phyloP scores from a whole-genome alignment of 306 rosid species.

The Trifolium pratense region DNA sequence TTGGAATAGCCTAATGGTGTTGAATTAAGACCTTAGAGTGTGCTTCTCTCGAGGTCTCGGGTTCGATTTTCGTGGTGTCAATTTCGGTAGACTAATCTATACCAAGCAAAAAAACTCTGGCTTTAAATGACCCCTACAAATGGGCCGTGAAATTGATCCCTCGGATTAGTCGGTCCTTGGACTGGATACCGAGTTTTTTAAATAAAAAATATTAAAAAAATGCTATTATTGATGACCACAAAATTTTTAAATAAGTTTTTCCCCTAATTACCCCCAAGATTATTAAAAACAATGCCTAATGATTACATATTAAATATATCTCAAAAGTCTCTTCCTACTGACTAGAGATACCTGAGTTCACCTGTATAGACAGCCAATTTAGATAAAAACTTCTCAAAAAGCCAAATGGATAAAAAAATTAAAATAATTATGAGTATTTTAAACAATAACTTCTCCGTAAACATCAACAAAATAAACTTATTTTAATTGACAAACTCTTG shows the following conservation, averaged over 20 bases:
- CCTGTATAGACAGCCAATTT: background rate
- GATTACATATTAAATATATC: background rate
- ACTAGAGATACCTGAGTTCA: slow-evolving; percentile 7
- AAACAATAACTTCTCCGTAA: background rate
- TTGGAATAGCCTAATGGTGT: too few relatives aligned
- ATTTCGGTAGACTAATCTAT: too few relatives aligned
- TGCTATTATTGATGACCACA: background rate
- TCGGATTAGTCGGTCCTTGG: too few relatives aligned
- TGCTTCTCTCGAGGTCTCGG: too few relatives aligned
- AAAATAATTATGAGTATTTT: background rate
- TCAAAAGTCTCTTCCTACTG: background rate
- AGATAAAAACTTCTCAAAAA: background rate
- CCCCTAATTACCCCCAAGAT: background rate
- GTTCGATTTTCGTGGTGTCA: too few relatives aligned
- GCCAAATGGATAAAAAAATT: background rate
- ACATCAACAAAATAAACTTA: slow-evolving; percentile 10
- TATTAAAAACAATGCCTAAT: background rate
- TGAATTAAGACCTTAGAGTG: too few relatives aligned
- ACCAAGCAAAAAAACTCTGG: too few relatives aligned
- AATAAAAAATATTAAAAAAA: background rate
- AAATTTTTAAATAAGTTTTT: background rate
- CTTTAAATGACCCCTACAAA: too few relatives aligned
- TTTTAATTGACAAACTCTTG: background rate
- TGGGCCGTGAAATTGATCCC: too few relatives aligned
- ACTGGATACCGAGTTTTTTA: too few relatives aligned